A percentile compares a stretch with the other conserved stretches of the same genome.
Evolutionary conservation across 1,284 basidiomycete species (phyloP).

Genomic region (Melampsora americana): DNA sequence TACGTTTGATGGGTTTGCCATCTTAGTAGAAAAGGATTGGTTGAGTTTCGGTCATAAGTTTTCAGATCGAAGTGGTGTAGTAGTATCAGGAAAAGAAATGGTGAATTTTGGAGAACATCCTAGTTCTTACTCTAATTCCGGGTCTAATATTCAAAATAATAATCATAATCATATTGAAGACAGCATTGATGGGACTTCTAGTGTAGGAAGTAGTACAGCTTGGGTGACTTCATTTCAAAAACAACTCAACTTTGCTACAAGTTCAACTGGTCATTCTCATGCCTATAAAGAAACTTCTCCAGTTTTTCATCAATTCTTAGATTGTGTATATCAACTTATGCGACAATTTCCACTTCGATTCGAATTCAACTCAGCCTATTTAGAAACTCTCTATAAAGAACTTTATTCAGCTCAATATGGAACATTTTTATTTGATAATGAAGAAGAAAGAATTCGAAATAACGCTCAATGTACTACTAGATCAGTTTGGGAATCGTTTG

Average conservation of each 20-base stretch:
- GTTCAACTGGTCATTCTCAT: conserved; percentile 61
- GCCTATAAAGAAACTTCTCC: conserved; percentile 90
- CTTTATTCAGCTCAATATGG: conserved; percentile 92
- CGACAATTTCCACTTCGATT: conserved; percentile 89
- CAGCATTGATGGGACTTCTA: conserved; percentile 61
- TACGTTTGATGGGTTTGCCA: conserved; percentile 82
- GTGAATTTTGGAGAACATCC: conserved; percentile 45
- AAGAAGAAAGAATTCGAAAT: conserved; percentile 66
- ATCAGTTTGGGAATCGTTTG: conserved; percentile 76
- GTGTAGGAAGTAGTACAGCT: conserved; percentile 65
- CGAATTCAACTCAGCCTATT: conserved; percentile 86
- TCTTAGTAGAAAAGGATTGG: conserved; percentile 98
- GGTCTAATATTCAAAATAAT: neutral
- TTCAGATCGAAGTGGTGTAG: conserved; percentile 84
- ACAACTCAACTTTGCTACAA: conserved; percentile 65
- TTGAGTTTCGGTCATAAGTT: conserved; percentile 93
- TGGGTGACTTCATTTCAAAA: conserved; percentile 87
- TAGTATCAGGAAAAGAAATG: conserved; percentile 68
- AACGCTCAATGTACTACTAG: conserved; percentile 65
- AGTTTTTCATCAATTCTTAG: conserved; percentile 96
- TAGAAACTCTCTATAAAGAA: conserved; percentile 78
- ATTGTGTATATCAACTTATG: conserved; percentile 85
- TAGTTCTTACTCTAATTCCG: conserved; percentile 27
- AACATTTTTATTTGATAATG: conserved; percentile 88
- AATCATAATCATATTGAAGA: conserved; percentile 68